Evolutionary conservation across 1,284 basidiomycete genomes (phyloP).

Genomic region (Wallemia mellicola): DNA sequence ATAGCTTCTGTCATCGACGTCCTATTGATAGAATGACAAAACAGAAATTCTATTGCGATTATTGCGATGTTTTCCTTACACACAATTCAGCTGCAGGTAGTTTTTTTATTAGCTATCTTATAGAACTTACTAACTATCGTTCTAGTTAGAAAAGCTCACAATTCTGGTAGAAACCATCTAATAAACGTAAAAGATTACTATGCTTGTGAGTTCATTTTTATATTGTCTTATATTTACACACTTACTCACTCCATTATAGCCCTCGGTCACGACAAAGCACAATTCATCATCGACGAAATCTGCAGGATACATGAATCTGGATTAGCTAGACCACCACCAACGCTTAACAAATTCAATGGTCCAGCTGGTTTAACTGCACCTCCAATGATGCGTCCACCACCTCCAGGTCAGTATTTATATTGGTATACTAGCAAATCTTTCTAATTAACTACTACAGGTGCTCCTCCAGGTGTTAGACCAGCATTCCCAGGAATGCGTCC

Average conservation of each 20-base stretch:
- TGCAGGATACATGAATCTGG: constrained; percentile 62
- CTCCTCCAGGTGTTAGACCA: background rate
- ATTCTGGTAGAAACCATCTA: constrained; percentile 83
- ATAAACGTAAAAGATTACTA: constrained; percentile 94
- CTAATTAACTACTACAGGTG: background rate
- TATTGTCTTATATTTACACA: background rate
- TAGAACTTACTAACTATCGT: background rate
- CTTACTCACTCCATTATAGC: constrained; percentile 20
- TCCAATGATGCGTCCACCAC: background rate
- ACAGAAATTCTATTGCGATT: constrained; percentile 34
- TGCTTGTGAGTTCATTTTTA: constrained; percentile 30
- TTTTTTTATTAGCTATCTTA: constrained; percentile 9
- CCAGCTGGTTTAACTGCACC: background rate
- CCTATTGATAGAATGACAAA: constrained; percentile 5
- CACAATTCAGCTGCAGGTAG: constrained; percentile 62
- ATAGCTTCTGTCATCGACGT: constrained; percentile 25
- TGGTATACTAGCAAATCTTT: background rate
- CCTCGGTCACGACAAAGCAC: constrained; percentile 80
- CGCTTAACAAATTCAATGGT: background rate
- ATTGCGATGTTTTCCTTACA: constrained; percentile 67
- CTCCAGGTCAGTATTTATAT: background rate
- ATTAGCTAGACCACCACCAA: background rate
- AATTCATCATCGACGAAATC: constrained; percentile 86
- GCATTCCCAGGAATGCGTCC: background rate
- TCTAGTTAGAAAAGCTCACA: constrained; percentile 83